Conservation (phyloP, 1,139 yeast genomes). For the Geotrichum klebahnii region DNA sequence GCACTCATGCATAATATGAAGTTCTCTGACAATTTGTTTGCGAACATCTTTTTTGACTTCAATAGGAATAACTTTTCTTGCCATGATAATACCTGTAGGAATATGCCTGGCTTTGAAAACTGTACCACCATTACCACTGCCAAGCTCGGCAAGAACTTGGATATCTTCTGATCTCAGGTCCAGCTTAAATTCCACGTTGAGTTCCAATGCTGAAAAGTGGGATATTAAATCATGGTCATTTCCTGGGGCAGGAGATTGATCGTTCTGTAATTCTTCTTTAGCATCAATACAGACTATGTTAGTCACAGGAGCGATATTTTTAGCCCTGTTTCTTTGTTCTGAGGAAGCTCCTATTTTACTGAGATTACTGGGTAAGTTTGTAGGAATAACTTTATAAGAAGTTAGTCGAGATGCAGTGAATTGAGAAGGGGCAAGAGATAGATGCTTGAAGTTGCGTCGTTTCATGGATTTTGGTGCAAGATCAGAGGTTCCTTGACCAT, state of each 20-base stretch:
- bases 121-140: slow-evolving; percentile 91
- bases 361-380: too few species aligned
- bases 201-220: slow-evolving; percentile 39
- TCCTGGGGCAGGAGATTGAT: not conserved
- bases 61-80: slow-evolving; percentile 80
- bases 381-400: slow-evolving; percentile 15
- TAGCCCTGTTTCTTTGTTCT: slow-evolving; percentile 14
- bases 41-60: slow-evolving; percentile 82
- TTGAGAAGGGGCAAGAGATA: slow-evolving; percentile 47
- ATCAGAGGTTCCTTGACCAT: too few species aligned
- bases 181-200: slow-evolving; percentile 49
- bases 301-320: not conserved
- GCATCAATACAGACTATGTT: slow-evolving; percentile 16
- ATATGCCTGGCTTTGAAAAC: slow-evolving; percentile 84
- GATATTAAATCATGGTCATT: slow-evolving; percentile 27
- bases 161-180: slow-evolving; percentile 65
- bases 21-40: slow-evolving; percentile 81
- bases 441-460: slow-evolving; percentile 69
- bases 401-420: slow-evolving; percentile 16
- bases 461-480: slow-evolving; percentile 54
- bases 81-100: slow-evolving; percentile 86
- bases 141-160: slow-evolving; percentile 69
- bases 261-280: not conserved
- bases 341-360: not conserved
- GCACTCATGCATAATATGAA: slow-evolving; percentile 87